Base-by-base conservation (phyloP, 2,329 filamentous ascomycete species). In the Aspergillus tamarii region DNA sequence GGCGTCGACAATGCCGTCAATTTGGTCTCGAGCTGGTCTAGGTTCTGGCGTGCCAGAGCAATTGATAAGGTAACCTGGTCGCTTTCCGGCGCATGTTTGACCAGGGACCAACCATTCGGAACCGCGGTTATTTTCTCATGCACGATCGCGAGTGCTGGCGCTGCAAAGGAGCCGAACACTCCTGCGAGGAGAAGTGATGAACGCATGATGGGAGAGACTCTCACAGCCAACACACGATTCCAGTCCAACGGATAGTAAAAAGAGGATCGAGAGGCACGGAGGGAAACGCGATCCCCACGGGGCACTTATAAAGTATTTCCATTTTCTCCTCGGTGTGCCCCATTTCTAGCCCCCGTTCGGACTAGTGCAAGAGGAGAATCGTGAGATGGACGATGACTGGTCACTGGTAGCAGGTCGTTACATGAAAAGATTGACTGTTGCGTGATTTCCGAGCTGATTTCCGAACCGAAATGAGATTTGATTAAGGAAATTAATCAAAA, bases 1-100 rank as follows among this genome's bases (percentile, higher is more conserved):
- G 84, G 84, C 0, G 82, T 84, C 23, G 83, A 84, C 26, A 83
- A 72, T 7, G 77, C 74, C 28, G 75, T 66, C 48, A 82, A 73
- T 34, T 72, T 73, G 41, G 76, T 72, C 67, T 82, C 76, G 16
- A 83, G 76, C 48, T 74, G 72, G 45, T 78, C 74, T 7, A 77
- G 70, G 63, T 73, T 76, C 66, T 69, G 64, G 55, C 66, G 66
- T 11, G 57, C 66, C 55, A 74, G 55, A 0, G 69, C 71, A 61
- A 72, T 71, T 19, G 68, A 70, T 43, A 72, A 61, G 14, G 63
- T 67, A 28, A 62, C 65, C 3, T 67, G 65, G 62, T 69, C 61
- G 14, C 48, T 39, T 12, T 60, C 56, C 0, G 64, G 60, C 16
- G 72, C 67, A 26, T 63, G 59, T 14, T 48, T 26, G 7, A 28